A percentile compares a stretch with the other conserved stretches of the same genome.
Evolutionary conservation across 2,329 filamentous ascomycete genomes (phyloP).

Genomic region (Sporothrix globosa): DNA sequence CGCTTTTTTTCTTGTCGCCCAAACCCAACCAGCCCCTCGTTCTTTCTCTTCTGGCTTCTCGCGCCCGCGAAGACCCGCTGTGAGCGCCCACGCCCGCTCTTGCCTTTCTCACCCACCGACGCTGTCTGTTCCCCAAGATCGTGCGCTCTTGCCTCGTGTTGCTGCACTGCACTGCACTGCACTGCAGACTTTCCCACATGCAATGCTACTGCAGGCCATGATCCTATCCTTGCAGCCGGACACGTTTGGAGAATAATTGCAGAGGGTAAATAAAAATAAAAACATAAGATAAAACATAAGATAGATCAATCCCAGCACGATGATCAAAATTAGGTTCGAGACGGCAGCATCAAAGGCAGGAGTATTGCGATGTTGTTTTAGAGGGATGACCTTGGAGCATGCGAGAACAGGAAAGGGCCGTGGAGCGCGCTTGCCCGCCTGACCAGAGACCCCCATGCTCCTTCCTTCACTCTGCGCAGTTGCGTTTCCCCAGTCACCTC

Average conservation of each 20-base stretch:
- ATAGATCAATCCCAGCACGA: not conserved
- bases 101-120: conserved; percentile 8
- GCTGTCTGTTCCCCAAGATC: not conserved
- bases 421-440: conserved; percentile 18
- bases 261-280: not conserved
- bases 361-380: too few relatives aligned
- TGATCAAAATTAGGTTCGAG: not conserved
- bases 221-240: conserved; percentile 12
- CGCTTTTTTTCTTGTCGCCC: conserved; percentile 17
- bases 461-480: conserved; percentile 1
- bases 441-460: conserved; percentile 15
- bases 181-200: not conserved
- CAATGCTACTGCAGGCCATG: conserved; percentile 1
- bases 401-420: conserved; percentile 12
- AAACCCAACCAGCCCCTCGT: not conserved
- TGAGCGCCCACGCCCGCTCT: not conserved
- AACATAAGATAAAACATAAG: not conserved
- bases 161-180: not conserved
- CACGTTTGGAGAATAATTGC: not conserved
- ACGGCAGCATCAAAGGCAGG: not conserved
- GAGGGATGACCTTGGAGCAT: too few relatives aligned
- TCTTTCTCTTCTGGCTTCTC: not conserved
- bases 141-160: conserved; percentile 12
- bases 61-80: too few relatives aligned
- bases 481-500: not conserved